Conservation (phyloP, 345 rosid species). For the Salix viminalis region DNA sequence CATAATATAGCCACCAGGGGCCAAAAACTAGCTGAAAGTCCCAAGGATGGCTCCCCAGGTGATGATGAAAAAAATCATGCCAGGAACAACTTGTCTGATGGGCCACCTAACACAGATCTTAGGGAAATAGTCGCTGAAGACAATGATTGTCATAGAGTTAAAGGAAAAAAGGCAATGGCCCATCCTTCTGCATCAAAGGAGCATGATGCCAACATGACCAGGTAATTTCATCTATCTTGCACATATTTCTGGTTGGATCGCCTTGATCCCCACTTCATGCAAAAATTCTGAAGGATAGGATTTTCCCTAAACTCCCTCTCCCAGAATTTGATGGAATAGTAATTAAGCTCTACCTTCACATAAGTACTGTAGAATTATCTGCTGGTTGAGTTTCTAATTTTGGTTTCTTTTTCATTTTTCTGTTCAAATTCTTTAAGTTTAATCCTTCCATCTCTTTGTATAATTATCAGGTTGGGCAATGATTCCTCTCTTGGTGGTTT, state of each 20-base stretch:
- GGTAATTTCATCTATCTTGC: slow-evolving; percentile 34
- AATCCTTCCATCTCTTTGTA: background rate
- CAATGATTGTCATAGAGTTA: slow-evolving; percentile 27
- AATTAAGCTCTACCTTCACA: background rate
- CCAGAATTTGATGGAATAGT: background rate
- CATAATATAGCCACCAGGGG: slow-evolving; percentile 50
- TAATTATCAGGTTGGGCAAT: background rate
- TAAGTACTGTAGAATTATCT: background rate
- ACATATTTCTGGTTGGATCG: background rate
- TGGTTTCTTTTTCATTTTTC: background rate
- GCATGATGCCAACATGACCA: slow-evolving; percentile 26
- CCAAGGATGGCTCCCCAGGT: slow-evolving; percentile 13
- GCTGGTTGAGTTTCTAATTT: background rate
- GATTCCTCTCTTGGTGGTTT: background rate
- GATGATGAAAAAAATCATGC: slow-evolving; percentile 24
- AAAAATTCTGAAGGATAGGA: background rate
- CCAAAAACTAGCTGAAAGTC: slow-evolving; percentile 35
- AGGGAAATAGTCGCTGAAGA: slow-evolving; percentile 47
- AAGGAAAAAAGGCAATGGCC: slow-evolving; percentile 44
- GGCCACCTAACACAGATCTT: slow-evolving; percentile 30
- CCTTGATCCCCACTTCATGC: background rate
- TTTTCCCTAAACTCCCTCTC: background rate
- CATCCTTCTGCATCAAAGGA: slow-evolving; percentile 26
- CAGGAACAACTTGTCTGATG: slow-evolving; percentile 27
- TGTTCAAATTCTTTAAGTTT: background rate